Percentiles rank a stretch among this genome's conserved stretches.
Conservation (phyloP, 495 filamentous ascomycete species). For the Xylaria acuta region DNA sequence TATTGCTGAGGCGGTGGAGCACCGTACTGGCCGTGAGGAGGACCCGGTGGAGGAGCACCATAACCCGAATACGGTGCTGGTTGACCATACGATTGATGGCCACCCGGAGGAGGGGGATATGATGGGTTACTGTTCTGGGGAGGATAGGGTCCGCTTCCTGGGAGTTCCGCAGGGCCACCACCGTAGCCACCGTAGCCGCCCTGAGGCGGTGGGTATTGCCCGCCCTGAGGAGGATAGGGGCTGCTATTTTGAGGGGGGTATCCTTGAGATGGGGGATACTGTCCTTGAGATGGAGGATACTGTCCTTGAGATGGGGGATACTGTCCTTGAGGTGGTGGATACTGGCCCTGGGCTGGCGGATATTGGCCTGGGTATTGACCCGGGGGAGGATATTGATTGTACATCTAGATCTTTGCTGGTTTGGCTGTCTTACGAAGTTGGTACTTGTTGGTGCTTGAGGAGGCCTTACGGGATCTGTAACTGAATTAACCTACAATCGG, state of each 20-base stretch:
- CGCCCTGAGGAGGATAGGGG: slow-evolving; percentile 34
- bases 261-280: slow-evolving; percentile 27
- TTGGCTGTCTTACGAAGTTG: not conserved
- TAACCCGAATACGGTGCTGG: slow-evolving; percentile 42
- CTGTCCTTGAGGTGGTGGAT: slow-evolving; percentile 30
- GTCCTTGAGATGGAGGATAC: slow-evolving; percentile 28
- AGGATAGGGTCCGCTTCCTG: slow-evolving; percentile 34
- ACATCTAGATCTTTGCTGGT: slow-evolving; percentile 25
- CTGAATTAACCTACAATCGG: not conserved
- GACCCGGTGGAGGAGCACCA: slow-evolving; percentile 44
- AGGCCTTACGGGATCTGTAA: not conserved
- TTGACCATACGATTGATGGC: slow-evolving; percentile 42
- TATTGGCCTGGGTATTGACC: slow-evolving; percentile 42
- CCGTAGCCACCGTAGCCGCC: slow-evolving; percentile 24
- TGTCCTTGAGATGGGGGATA: slow-evolving; percentile 31
- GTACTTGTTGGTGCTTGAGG: not conserved
- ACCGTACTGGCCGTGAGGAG: slow-evolving; percentile 51
- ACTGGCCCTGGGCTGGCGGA: slow-evolving; percentile 39
- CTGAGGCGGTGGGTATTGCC: slow-evolving; percentile 28
- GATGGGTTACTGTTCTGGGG: slow-evolving; percentile 34
- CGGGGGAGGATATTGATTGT: slow-evolving; percentile 49
- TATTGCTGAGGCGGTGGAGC: slow-evolving; percentile 49
- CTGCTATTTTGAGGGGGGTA: slow-evolving; percentile 34
- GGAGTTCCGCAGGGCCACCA: slow-evolving; percentile 23
- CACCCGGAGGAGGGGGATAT: slow-evolving; percentile 34